A percentile compares a stretch with the other conserved stretches of the same genome.
These are phyloP conservation scores for Onygena corvina DNA, from an alignment of 2,329 filamentous ascomycete genomes.

Conservation along the genomic window DNA sequence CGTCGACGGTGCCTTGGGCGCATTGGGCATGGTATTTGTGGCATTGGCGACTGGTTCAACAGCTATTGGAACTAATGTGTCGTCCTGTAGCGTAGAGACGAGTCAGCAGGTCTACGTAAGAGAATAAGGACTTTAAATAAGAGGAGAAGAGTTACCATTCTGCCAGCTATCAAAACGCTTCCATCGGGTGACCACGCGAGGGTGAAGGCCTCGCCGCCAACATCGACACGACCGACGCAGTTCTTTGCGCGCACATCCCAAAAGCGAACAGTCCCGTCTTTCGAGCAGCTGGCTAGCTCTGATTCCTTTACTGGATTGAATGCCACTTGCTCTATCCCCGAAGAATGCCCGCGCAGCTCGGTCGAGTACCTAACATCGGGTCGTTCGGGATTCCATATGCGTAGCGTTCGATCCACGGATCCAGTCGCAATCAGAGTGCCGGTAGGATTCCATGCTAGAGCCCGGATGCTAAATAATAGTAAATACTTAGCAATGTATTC, in stretches of 20 bases:
- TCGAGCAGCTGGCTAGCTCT: constrained; percentile 39
- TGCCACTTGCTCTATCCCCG: constrained; percentile 37
- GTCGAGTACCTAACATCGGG: constrained; percentile 37
- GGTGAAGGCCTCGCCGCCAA: constrained; percentile 41
- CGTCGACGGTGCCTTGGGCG: constrained; percentile 17
- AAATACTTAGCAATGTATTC: background rate
- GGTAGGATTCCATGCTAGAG: constrained; percentile 79
- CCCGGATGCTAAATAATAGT: constrained; percentile 47
- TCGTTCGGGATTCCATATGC: constrained; percentile 70
- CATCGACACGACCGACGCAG: constrained; percentile 36
- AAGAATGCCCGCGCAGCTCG: constrained; percentile 38
- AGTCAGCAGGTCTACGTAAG: constrained; percentile 4
- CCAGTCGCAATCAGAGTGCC: constrained; percentile 78
- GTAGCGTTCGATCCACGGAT: constrained; percentile 72
- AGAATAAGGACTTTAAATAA: background rate
- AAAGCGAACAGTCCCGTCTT: constrained; percentile 39
- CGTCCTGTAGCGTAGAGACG: constrained; percentile 27
- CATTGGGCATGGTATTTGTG: constrained; percentile 15
- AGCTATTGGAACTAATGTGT: constrained; percentile 37
- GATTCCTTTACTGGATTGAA: constrained; percentile 41
- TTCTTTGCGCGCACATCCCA: constrained; percentile 41
- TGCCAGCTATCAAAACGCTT: constrained; percentile 35
- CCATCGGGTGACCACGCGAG: constrained; percentile 40
- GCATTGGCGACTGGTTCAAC: constrained; percentile 32
- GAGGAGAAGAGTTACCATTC: constrained; percentile 29